Evolutionary conservation across 2,329 filamentous ascomycete species (phyloP), one percentile per base, ranked within the genome.

Genomic region (Cordyceps fumosorosea): DNA sequence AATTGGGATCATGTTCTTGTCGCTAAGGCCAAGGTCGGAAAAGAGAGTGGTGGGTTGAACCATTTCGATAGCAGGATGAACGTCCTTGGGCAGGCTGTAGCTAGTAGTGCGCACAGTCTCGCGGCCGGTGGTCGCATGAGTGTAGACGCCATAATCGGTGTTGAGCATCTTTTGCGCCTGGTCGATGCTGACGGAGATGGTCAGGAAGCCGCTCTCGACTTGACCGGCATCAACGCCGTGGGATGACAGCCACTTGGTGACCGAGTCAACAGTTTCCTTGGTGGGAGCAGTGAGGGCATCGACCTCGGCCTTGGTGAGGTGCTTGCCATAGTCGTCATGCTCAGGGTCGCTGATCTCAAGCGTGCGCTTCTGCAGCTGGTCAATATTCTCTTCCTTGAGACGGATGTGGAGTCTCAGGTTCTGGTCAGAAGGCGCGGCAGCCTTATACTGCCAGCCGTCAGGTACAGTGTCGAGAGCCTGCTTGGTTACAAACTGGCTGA

Each of bases 41-140:
- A 64, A 64, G 24, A 64, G 34, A 14, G 63, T 64, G 32, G 63
- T 64, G 18, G 63, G 63, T 44, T 64, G 63, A 18, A 64, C 34
- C 58, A 64, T 62, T 29, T 47, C 42, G n/a, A 64, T 58, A 26
- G 53, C 53, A 29, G 52, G 50, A 44, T 62, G 48, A 7, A 64
- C 45, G 20, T 45, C 40, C 5, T 26, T 5, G 12, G 63, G 59
- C 18, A 64, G 37, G 42, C 63, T 62, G 50, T 64, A 64, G 54
- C 56, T 63, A 32, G 61, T 63, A n/a, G 61, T 51, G 50, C 61
- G 61, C 12, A 63, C 50, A 53, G 50, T 54, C 29, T 58, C 20
- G 50, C 61, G 61, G 14, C 61, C 61, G 7, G 61, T 63, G 20
- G 26, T 16, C 22, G 50, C 29, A 5, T 63, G 37, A 18, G 40